Evolutionary conservation across 2,329 filamentous ascomycete species (phyloP).

Genomic region (Pseudophaeomoniella oleicola): DNA sequence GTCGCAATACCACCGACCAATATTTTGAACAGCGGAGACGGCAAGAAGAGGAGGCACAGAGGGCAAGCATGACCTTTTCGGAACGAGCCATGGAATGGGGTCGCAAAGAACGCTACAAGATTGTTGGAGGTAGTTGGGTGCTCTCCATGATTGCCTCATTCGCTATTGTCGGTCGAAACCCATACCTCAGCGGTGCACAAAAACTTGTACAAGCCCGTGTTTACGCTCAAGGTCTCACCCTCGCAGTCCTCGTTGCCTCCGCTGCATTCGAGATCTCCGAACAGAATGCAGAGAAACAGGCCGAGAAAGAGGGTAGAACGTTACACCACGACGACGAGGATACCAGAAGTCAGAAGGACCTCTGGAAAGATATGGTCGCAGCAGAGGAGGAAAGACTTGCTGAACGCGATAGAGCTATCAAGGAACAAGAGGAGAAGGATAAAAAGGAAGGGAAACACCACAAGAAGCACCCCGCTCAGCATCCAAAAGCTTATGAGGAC

Average conservation of each 20-base stretch:
- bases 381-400: constrained; percentile 31
- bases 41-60: constrained; percentile 31
- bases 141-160: constrained; percentile 65
- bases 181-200: constrained; percentile 59
- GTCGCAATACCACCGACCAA: constrained; percentile 50
- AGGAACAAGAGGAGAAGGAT: constrained; percentile 15
- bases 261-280: constrained; percentile 70
- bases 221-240: constrained; percentile 78
- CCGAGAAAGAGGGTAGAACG: constrained; percentile 51
- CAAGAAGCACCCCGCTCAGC: constrained; percentile 6
- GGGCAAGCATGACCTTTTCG: constrained; percentile 6
- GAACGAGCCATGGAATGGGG: constrained; percentile 55
- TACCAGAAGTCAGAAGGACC: constrained; percentile 73
- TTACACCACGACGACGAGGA: constrained; percentile 40
- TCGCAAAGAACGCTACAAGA: constrained; percentile 67
- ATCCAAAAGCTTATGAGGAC: constrained; percentile 8
- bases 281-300: constrained; percentile 52
- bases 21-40: constrained; percentile 51
- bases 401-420: constrained; percentile 22
- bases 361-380: constrained; percentile 57
- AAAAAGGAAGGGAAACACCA: constrained; percentile 11
- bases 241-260: constrained; percentile 68
- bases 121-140: constrained; percentile 71
- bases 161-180: constrained; percentile 62
- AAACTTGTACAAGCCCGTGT: constrained; percentile 91